Evolutionary conservation across 2,329 filamentous ascomycete species (phyloP).

Genomic region (Phaeophleospora eucalypticola): DNA sequence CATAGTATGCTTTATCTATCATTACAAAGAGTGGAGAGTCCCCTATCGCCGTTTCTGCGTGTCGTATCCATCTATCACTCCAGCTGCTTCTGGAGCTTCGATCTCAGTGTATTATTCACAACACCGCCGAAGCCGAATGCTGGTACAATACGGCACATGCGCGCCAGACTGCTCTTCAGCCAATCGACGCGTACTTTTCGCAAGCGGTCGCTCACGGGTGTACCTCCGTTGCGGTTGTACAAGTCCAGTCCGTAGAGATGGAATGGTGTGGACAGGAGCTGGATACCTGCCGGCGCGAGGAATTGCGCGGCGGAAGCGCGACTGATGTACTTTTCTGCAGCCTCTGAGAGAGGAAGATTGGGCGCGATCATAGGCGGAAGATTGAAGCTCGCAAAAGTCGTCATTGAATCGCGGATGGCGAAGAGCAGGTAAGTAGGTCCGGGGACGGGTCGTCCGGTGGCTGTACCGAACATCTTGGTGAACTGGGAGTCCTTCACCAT

Average conservation of each 20-base stretch:
- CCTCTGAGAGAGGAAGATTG: slow-evolving; percentile 45
- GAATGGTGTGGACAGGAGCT: slow-evolving; percentile 75
- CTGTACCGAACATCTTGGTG: slow-evolving; percentile 73
- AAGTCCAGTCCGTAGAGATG: slow-evolving; percentile 82
- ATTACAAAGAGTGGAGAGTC: neutral
- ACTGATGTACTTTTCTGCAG: slow-evolving; percentile 51
- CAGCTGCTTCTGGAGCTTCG: slow-evolving; percentile 61
- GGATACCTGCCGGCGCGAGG: slow-evolving; percentile 70
- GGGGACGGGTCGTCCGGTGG: slow-evolving; percentile 54
- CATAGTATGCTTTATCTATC: too few species aligned
- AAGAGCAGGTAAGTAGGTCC: slow-evolving; percentile 72
- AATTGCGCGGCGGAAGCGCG: slow-evolving; percentile 65
- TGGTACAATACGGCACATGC: slow-evolving; percentile 80
- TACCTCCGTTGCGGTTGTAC: slow-evolving; percentile 64
- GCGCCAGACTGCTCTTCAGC: slow-evolving; percentile 65
- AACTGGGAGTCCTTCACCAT: slow-evolving; percentile 89
- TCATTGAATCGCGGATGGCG: slow-evolving; percentile 76
- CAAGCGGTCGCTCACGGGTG: slow-evolving; percentile 58
- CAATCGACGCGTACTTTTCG: slow-evolving; percentile 69
- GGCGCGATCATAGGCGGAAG: slow-evolving; percentile 76
- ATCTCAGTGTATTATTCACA: slow-evolving; percentile 70
- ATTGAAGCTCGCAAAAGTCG: slow-evolving; percentile 91
- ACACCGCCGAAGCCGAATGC: slow-evolving; percentile 87
- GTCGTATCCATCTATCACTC: slow-evolving; percentile 31
- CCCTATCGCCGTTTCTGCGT: neutral